Evolutionary conservation across 768 basidiomycete species (phyloP), one percentile per base, ranked within the genome.

Genomic region (Myochromella boudieri): DNA sequence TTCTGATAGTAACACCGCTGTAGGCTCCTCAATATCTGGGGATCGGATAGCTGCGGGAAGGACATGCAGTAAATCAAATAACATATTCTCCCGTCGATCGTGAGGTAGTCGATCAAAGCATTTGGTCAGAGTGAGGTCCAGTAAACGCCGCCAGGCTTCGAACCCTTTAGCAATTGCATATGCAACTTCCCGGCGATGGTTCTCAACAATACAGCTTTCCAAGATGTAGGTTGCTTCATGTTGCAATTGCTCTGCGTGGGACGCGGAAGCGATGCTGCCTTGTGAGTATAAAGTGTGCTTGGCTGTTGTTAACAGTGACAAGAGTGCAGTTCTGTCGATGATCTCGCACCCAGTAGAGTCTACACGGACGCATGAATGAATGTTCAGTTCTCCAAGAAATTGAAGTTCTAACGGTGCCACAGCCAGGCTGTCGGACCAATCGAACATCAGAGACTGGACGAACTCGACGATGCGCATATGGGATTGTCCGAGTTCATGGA

Each of bases 51-150:
- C 80, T 2, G 74, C 65, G 1, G 93, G 87, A 17, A 97, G 75
- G 17, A 90, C 84, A 56, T 89, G 85, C 15, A 98, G 76, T 15
- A 98, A 71, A 60, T 97, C 95, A 56, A 95, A 91, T 4, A 97
- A 73, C 73, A 95, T 86, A 51, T 83, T 85, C 65, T 97, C 94
- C 20, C 91, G 80, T 20, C 81, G 82, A 48, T 92, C 88, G 51
- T 85, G 81, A 0, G 90, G 86, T 10, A 97, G 73, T 26, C 86
- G 82, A 48, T 82, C 76, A 67, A 95, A 95, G 46, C 91, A 91
- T 59, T 92, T 92, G 24, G 83, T 84, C 14, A 98, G 76, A 1
- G 85, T 81, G 61, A 92, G 83, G 68, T 95, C 91, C 42, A 98
- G 73, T 28, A 94, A 62, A 29, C 85, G 75, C 47, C 86, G 82